Evolutionary conservation across 1,139 yeast species (phyloP).

Genomic region (Geotrichum aggregatum): DNA sequence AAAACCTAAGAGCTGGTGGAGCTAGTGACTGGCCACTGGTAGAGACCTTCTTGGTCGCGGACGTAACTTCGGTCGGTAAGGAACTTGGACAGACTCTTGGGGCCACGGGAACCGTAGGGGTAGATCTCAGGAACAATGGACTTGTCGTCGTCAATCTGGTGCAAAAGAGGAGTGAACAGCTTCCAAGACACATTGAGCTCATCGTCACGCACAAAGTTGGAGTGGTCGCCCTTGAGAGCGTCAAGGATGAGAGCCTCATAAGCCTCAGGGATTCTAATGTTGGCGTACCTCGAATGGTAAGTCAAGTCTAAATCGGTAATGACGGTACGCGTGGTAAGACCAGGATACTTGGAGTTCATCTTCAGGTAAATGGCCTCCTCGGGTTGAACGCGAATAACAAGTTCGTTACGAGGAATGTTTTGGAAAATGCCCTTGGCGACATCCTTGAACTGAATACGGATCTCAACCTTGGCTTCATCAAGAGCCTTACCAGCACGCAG

Average conservation of each 20-base stretch:
- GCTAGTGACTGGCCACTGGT: slow-evolving; percentile 35
- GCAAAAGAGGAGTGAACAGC: slow-evolving; percentile 83
- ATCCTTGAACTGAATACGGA: slow-evolving; percentile 85
- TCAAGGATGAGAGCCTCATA: slow-evolving; percentile 94
- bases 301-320: slow-evolving; percentile 88
- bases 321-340: slow-evolving; percentile 74
- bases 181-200: slow-evolving; percentile 93
- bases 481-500: slow-evolving; percentile 96
- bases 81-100: slow-evolving; percentile 57
- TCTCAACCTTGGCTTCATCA: slow-evolving; percentile 85
- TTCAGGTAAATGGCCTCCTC: slow-evolving; percentile 89
- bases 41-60: slow-evolving; percentile 42
- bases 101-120: slow-evolving; percentile 92
- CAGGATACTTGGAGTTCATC: slow-evolving; percentile 90
- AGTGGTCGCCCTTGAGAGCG: slow-evolving; percentile 85
- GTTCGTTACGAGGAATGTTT: slow-evolving; percentile 76
- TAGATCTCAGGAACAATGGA: slow-evolving; percentile 56
- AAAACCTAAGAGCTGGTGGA: slow-evolving; percentile 6
- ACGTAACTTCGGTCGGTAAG: slow-evolving; percentile 66
- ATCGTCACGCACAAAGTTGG: slow-evolving; percentile 96
- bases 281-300: slow-evolving; percentile 59
- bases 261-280: slow-evolving; percentile 84
- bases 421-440: too few species aligned
- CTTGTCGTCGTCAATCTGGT: slow-evolving; percentile 61
- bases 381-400: slow-evolving; percentile 92